A percentile compares a stretch with the other conserved stretches of the same genome.
These are phyloP conservation scores for Moesziomyces globuligerus DNA, from an alignment of 1,284 basidiomycete species.

Conservation along the genomic window DNA sequence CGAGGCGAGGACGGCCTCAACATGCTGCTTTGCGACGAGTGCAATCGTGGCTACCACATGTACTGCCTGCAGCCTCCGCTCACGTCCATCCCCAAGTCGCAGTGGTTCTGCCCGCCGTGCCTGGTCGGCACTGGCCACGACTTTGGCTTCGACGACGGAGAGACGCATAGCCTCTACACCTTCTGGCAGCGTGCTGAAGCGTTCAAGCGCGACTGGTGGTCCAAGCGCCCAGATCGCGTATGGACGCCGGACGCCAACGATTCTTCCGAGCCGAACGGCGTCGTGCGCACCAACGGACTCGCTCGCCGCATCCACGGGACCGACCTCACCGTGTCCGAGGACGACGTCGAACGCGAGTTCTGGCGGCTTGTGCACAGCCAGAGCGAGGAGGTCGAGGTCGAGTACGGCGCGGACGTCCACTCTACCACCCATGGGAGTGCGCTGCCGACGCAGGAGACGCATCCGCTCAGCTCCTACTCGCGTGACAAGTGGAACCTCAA, in stretches of 20 bases:
- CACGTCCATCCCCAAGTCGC: slow-evolving; percentile 82
- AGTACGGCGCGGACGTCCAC: slow-evolving; percentile 98
- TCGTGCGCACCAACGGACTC: slow-evolving; percentile 41
- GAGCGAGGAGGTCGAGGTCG: slow-evolving; percentile 92
- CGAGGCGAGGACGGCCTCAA: slow-evolving; percentile 85
- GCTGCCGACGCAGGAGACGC: slow-evolving; percentile 91
- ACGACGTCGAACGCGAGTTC: slow-evolving; percentile 93
- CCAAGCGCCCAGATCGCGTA: slow-evolving; percentile 41
- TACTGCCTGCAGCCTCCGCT: slow-evolving; percentile 94
- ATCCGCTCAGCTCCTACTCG: slow-evolving; percentile 86
- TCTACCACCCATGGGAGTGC: slow-evolving; percentile 97
- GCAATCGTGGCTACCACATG: slow-evolving; percentile 94
- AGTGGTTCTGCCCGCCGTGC: slow-evolving; percentile 97
- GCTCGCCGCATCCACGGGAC: slow-evolving; percentile 49
- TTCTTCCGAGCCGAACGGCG: background rate
- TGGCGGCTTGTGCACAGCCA: slow-evolving; percentile 93
- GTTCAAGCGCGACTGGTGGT: slow-evolving; percentile 80
- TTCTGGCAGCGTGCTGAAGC: slow-evolving; percentile 90
- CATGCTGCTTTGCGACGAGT: slow-evolving; percentile 96
- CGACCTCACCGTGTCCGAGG: slow-evolving; percentile 78
- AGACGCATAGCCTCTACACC: slow-evolving; percentile 89
- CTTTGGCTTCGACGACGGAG: slow-evolving; percentile 97
- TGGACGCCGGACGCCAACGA: slow-evolving; percentile 24
- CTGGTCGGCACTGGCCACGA: slow-evolving; percentile 94
- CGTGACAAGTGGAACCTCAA: slow-evolving; percentile 97